These are phyloP conservation scores for Plectosphaerella cucumerina DNA, from an alignment of 2,329 filamentous ascomycete genomes.

Conservation along the genomic window DNA sequence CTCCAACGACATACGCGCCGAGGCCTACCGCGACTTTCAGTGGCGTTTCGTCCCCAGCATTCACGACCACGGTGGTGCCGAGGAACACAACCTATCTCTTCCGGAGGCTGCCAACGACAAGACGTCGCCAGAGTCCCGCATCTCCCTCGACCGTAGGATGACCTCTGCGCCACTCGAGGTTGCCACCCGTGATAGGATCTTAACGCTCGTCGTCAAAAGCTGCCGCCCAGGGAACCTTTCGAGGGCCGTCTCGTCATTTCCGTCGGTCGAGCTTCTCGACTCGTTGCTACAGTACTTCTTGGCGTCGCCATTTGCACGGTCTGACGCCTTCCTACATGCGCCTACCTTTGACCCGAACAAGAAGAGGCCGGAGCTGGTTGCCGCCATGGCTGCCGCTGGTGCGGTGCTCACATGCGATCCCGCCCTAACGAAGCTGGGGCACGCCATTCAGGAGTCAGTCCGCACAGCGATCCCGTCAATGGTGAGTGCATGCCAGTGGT, in stretches of 20 bases:
- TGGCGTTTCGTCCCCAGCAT: conserved; percentile 25
- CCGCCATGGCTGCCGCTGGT: conserved; percentile 28
- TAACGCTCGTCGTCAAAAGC: conserved; percentile 22
- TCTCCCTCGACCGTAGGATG: conserved; percentile 14
- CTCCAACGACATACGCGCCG: conserved; percentile 2
- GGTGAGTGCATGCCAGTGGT: conserved; percentile 4
- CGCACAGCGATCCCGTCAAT: conserved; percentile 20
- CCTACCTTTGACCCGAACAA: conserved; percentile 30
- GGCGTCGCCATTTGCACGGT: conserved; percentile 17
- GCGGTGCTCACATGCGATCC: conserved; percentile 31
- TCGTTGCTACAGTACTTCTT: conserved; percentile 33
- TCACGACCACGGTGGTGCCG: conserved; percentile 22
- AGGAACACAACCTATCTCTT: conserved; percentile 26
- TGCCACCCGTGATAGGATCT: conserved; percentile 20
- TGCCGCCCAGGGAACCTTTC: conserved; percentile 19
- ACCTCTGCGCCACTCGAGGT: conserved; percentile 15
- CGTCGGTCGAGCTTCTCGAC: conserved; percentile 31
- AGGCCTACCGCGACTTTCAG: conserved; percentile 19
- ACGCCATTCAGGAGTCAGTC: conserved; percentile 33
- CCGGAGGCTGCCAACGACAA: conserved; percentile 13
- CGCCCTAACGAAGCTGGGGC: conserved; percentile 32
- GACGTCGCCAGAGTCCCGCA: conserved; percentile 17
- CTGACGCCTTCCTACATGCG: conserved; percentile 29
- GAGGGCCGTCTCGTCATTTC: conserved; percentile 29
- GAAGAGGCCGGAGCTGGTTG: conserved; percentile 29